Percentiles rank a stretch among this genome's conserved stretches.
Evolutionary conservation across 495 filamentous ascomycete species (phyloP).

Genomic region (Lentithecium fluviatile): DNA sequence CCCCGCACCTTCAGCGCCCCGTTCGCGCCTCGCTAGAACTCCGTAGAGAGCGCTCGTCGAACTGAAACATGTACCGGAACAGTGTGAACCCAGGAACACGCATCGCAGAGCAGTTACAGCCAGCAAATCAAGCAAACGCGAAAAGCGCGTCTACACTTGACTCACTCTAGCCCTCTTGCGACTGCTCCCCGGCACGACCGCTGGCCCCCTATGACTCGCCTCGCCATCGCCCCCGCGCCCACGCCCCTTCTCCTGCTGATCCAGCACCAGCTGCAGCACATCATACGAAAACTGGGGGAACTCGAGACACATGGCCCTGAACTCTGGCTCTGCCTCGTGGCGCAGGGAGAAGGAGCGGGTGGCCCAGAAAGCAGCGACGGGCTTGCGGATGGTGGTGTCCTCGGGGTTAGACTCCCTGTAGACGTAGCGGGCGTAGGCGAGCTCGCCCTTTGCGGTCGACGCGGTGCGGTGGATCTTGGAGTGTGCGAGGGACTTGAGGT

Average conservation of each 20-base stretch:
- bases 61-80: neutral
- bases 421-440: constrained; percentile 85
- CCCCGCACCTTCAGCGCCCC: no score
- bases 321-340: constrained; percentile 78
- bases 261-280: constrained; percentile 70
- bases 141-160: constrained; percentile 16
- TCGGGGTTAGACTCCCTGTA: constrained; percentile 71
- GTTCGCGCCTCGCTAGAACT: no score
- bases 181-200: constrained; percentile 36
- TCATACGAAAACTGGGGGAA: constrained; percentile 90
- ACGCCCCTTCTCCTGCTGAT: constrained; percentile 59
- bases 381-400: constrained; percentile 72
- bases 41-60: no score
- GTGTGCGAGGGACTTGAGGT: constrained; percentile 74
- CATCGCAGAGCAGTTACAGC: neutral
- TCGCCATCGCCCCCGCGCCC: constrained; percentile 30
- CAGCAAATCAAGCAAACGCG: neutral
- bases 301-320: constrained; percentile 77
- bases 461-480: constrained; percentile 87
- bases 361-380: constrained; percentile 90
- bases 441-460: constrained; percentile 80
- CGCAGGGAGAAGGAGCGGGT: constrained; percentile 74
- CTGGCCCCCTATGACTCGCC: constrained; percentile 39
- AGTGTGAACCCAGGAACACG: neutral
- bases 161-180: constrained; percentile 51